These are phyloP conservation scores for Coprinopsis cinerea DNA, from an alignment of 768 basidiomycete genomes.

Conservation along the genomic window DNA sequence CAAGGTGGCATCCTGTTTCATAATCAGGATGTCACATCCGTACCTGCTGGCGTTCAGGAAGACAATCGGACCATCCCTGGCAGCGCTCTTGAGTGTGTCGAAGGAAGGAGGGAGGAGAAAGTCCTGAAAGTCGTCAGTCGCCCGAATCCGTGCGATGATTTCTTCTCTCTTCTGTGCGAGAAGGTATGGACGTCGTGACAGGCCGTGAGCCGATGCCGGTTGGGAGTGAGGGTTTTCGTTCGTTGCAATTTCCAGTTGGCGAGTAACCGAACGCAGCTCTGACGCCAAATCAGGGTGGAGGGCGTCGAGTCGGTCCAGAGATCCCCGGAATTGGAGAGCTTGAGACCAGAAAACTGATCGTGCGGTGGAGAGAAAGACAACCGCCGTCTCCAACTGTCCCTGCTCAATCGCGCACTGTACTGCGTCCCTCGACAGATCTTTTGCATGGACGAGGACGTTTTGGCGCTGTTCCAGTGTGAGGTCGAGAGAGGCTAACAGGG, in stretches of 20 bases:
- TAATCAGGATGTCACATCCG: not conserved
- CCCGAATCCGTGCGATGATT: not conserved
- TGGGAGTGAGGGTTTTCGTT: too few relatives aligned
- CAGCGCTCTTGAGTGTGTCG: not conserved
- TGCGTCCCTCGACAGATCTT: not conserved
- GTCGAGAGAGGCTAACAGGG: not conserved
- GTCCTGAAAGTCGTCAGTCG: not conserved
- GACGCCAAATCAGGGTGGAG: too few relatives aligned
- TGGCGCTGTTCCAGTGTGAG: not conserved
- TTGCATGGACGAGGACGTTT: not conserved
- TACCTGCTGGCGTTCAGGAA: not conserved
- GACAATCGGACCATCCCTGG: not conserved
- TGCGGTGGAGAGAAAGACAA: constrained; percentile 1
- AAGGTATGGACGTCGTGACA: not conserved
- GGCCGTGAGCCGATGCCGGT: too few relatives aligned
- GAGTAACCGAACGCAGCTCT: too few relatives aligned
- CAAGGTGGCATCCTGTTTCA: not conserved
- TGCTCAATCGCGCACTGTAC: not conserved
- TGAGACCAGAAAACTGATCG: constrained; percentile 1
- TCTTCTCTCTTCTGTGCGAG: not conserved
- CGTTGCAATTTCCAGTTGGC: too few relatives aligned
- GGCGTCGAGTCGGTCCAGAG: not conserved
- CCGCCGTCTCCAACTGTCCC: too few relatives aligned
- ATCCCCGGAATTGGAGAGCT: not conserved
- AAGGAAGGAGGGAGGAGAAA: not conserved